Evolutionary conservation across 345 rosid genomes (phyloP), one percentile per base, ranked within the genome.

Genomic region (Linum tenue): DNA sequence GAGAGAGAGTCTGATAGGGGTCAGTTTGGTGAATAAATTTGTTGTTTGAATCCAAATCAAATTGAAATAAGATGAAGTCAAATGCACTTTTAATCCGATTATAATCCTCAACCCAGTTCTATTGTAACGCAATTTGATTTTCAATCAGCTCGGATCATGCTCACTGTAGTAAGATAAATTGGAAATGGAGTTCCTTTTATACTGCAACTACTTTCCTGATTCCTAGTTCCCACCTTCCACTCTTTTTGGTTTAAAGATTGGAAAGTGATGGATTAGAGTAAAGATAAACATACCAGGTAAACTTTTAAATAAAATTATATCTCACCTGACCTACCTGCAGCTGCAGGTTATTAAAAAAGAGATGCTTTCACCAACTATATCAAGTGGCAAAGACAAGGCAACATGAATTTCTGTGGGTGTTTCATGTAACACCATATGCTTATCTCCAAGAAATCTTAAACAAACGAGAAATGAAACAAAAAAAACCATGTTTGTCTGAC

Each of bases 301-400:
- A 44, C 7, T 8, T 7, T 48, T 5, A 9, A 9, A 48, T 6
- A 9, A 48, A 9, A 48, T 48, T 48, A 48, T 9, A 48, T 48
- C 9, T 48, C 11, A 43, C 53, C 53, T 22, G 31, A 48, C 11
- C 53, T 48, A 15, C 53, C 51, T 44, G 51, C 9, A 7, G 51
- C 51, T 48, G 53, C 53, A 5, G 53, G 15, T 48, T 48, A 48
- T 48, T 9, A 10, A 39, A 31, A 10, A 39, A 31, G 41, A 15
- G 16, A 55, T 40, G 37, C 53, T 40, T 40, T 44, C 36, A n/a
- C 64, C 56, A 59, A 44, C 59, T 15, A 6, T 53, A 38, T 59
- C 40, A 17, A 59, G 10, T 69, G 65, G 71, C 64, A 9, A 64
- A 67, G 50, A 11, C 55, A 77, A 77, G 77, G 58, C 44, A 67